Conservation (phyloP, 352 stramenopile species). For the Phytopythium ostracodes region DNA sequence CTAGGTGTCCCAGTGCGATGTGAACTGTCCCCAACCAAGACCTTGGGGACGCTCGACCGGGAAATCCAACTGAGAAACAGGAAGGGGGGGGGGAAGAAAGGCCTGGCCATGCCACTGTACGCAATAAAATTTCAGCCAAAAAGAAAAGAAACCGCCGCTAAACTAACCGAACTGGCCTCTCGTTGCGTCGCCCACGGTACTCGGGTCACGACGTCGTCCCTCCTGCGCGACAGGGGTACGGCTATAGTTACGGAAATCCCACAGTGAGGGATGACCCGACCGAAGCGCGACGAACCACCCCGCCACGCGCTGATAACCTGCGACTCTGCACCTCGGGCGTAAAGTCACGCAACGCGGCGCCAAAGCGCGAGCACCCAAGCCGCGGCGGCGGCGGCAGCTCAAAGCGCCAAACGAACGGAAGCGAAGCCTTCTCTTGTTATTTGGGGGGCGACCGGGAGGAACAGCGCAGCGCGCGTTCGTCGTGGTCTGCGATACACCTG, state of each 20-base stretch:
- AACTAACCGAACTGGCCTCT: neutral
- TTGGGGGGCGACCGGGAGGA: neutral
- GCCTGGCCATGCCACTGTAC: too few relatives aligned
- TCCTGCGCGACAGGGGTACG: neutral
- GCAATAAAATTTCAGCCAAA: neutral
- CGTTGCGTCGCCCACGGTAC: conserved; percentile 1
- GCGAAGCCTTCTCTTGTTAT: neutral
- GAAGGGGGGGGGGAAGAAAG: too few relatives aligned
- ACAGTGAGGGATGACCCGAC: neutral
- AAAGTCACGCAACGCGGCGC: neutral
- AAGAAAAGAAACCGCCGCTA: neutral
- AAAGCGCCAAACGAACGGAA: neutral
- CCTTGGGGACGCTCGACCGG: too few relatives aligned
- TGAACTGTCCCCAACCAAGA: too few relatives aligned
- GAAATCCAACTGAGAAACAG: too few relatives aligned
- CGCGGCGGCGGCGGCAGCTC: too few relatives aligned
- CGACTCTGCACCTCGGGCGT: neutral
- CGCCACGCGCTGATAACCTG: too few relatives aligned
- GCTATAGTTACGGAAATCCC: neutral
- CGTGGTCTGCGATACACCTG: neutral
- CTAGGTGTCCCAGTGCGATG: too few relatives aligned
- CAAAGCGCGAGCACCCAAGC: neutral
- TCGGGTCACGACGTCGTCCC: neutral
- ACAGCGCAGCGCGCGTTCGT: neutral
- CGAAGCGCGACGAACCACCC: neutral